These are phyloP conservation scores for Pseudodiploospora longispora DNA, from an alignment of 2,329 filamentous ascomycete genomes.

Conservation along the genomic window DNA sequence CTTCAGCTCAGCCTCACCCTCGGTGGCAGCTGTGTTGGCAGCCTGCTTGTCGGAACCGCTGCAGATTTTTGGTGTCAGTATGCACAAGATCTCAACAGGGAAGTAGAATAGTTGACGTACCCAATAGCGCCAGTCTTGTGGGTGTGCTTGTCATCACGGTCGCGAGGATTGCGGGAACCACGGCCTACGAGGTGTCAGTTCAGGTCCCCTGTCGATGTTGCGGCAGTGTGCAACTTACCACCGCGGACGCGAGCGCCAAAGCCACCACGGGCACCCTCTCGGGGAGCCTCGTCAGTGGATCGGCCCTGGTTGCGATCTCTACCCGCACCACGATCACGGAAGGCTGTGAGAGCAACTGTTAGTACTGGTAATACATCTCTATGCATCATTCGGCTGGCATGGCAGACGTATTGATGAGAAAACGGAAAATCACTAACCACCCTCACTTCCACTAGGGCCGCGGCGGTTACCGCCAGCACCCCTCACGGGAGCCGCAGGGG, in stretches of 20 bases:
- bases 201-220: too few relatives aligned
- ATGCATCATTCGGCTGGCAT: neutral
- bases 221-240: conserved; percentile 31
- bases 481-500: conserved; percentile 52
- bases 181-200: conserved; percentile 33
- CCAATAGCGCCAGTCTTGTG: conserved; percentile 31
- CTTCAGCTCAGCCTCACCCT: conserved; percentile 75
- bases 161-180: conserved; percentile 43
- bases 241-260: conserved; percentile 56
- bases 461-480: conserved; percentile 40
- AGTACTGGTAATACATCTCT: neutral
- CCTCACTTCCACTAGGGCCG: conserved; percentile 68
- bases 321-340: conserved; percentile 81
- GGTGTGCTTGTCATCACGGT: conserved; percentile 49
- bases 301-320: conserved; percentile 74
- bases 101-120: conserved; percentile 29
- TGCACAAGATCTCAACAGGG: neutral
- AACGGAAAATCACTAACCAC: conserved; percentile 46
- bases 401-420: neutral
- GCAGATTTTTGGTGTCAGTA: conserved; percentile 13
- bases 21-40: conserved; percentile 71
- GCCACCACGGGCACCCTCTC: conserved; percentile 50
- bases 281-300: conserved; percentile 60
- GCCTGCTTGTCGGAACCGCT: conserved; percentile 82
- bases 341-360: conserved; percentile 47